These are phyloP conservation scores for Periconia sp. DNA, from an alignment of 2,329 filamentous ascomycete species.

Conservation along the genomic window DNA sequence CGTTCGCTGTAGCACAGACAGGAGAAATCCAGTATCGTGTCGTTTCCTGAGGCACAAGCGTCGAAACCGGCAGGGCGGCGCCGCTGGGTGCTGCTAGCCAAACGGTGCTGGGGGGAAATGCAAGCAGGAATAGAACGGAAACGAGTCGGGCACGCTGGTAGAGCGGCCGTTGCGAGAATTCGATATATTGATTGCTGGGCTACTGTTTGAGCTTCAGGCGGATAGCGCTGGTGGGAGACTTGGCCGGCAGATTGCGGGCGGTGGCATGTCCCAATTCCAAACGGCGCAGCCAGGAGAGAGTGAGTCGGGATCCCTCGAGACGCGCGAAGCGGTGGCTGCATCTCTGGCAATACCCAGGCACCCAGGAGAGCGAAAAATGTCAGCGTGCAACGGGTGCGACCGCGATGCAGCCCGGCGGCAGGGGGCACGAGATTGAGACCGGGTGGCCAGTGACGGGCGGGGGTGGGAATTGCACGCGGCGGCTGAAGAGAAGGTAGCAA, in stretches of 20 bases:
- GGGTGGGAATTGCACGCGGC: conserved; percentile 9
- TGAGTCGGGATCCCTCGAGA: too few species aligned
- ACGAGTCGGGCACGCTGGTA: neutral
- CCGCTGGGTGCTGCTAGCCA: too few species aligned
- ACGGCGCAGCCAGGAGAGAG: too few species aligned
- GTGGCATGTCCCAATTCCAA: too few species aligned
- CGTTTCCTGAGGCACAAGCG: conserved; percentile 16
- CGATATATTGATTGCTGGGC: conserved; percentile 11
- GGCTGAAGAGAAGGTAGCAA: conserved; percentile 8
- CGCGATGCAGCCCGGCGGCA: conserved; percentile 1
- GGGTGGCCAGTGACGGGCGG: conserved; percentile 5
- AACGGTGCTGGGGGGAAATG: too few species aligned
- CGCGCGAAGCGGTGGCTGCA: conserved; percentile 27
- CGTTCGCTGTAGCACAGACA: conserved; percentile 10
- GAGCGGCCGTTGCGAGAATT: conserved; percentile 3
- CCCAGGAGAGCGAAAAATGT: too few species aligned
- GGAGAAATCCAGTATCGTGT: conserved; percentile 2
- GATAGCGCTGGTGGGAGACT: too few species aligned
- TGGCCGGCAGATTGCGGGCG: conserved; percentile 2
- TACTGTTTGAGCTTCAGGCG: too few species aligned
- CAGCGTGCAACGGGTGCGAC: conserved; percentile 10
- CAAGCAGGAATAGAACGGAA: conserved; percentile 6
- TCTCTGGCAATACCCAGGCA: too few species aligned
- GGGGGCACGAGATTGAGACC: neutral
- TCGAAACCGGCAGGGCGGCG: conserved; percentile 14